A percentile compares a stretch with the other conserved stretches of the same genome.
phyloP scores from a whole-genome alignment of 495 filamentous ascomycete species.

The Extremus antarcticus region DNA sequence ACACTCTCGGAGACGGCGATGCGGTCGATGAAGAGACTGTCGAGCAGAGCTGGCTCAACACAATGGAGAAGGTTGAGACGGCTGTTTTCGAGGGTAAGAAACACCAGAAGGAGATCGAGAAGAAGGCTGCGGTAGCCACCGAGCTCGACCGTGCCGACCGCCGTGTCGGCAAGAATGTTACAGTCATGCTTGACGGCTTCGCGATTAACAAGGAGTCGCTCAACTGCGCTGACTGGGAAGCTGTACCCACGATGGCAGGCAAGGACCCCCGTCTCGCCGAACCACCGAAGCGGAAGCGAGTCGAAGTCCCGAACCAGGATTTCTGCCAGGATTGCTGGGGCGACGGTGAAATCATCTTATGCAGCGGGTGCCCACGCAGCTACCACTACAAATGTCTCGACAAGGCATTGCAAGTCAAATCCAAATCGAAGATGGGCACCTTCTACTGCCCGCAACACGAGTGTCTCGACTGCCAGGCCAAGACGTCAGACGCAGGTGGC shows the following conservation, averaged over 20 bases:
- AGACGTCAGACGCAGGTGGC: conserved; percentile 46
- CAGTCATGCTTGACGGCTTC: conserved; percentile 49
- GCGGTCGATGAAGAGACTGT: conserved; percentile 33
- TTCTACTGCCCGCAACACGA: conserved; percentile 51
- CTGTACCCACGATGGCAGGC: conserved; percentile 46
- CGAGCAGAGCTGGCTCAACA: conserved; percentile 47
- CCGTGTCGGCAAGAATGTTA: conserved; percentile 47
- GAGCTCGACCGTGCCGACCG: conserved; percentile 35
- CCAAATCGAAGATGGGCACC: conserved; percentile 25
- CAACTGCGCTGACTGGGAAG: conserved; percentile 43
- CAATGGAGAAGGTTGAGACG: conserved; percentile 49
- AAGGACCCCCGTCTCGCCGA: conserved; percentile 45
- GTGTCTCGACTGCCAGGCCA: conserved; percentile 44
- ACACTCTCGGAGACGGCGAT: conserved; percentile 29
- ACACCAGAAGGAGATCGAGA: conserved; percentile 27
- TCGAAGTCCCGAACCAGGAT: conserved; percentile 38
- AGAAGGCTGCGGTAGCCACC: conserved; percentile 20
- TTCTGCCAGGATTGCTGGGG: conserved; percentile 49
- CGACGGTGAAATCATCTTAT: conserved; percentile 37
- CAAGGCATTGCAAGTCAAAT: conserved; percentile 27
- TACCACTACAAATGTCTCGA: conserved; percentile 47
- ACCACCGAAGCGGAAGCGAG: conserved; percentile 33
- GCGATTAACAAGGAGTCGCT: conserved; percentile 50
- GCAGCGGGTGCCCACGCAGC: conserved; percentile 44
- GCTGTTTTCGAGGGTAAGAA: conserved; percentile 50